These are phyloP conservation scores for Tephrocybe rancida DNA, from an alignment of 768 basidiomycete species.

Conservation along the genomic window DNA sequence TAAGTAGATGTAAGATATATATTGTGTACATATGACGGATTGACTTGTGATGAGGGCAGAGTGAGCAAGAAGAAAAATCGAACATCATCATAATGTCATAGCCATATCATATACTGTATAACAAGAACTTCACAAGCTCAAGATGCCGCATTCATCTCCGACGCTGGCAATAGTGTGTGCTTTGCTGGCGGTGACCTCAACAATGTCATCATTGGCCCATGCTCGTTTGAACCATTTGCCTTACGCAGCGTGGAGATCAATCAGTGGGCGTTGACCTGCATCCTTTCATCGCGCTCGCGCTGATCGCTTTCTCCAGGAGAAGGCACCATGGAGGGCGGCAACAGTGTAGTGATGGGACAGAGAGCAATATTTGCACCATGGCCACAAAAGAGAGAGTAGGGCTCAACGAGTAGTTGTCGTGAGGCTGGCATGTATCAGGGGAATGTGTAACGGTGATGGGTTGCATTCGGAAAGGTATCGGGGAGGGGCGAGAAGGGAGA, in stretches of 20 bases:
- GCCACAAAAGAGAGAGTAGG: slow-evolving; percentile 62
- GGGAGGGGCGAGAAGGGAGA: slow-evolving; percentile 66
- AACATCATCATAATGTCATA: slow-evolving; percentile 3
- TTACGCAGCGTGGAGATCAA: slow-evolving; percentile 50
- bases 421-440: slow-evolving; percentile 59
- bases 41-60: neutral
- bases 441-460: slow-evolving; percentile 58
- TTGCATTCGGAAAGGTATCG: slow-evolving; percentile 74
- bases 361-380: slow-evolving; percentile 52
- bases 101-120: slow-evolving; percentile 11
- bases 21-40: slow-evolving; percentile 11
- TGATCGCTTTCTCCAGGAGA: slow-evolving; percentile 50
- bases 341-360: slow-evolving; percentile 71
- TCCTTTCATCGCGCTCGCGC: slow-evolving; percentile 51
- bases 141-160: slow-evolving; percentile 40
- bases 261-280: slow-evolving; percentile 54
- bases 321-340: slow-evolving; percentile 58
- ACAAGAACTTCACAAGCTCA: too few relatives aligned
- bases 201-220: slow-evolving; percentile 40
- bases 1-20: slow-evolving; percentile 14
- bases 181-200: slow-evolving; percentile 56
- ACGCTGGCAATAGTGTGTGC: slow-evolving; percentile 56
- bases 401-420: slow-evolving; percentile 50
- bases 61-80: neutral
- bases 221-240: slow-evolving; percentile 44